Conservation (phyloP, 1,139 yeast species). For the Candida sp. region DNA sequence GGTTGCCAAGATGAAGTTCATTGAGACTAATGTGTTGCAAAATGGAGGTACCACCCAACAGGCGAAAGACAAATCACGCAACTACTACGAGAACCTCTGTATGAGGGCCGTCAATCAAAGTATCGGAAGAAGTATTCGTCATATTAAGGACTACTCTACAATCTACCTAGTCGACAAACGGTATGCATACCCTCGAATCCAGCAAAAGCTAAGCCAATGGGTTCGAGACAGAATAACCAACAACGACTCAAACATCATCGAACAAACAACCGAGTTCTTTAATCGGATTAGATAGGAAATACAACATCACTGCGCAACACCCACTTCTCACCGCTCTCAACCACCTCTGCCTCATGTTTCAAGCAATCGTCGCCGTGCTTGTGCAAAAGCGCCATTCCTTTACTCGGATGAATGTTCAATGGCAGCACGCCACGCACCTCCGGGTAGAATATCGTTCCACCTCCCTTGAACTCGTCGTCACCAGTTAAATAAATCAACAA, state of each 20-base stretch:
- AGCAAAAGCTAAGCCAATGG: constrained; percentile 78
- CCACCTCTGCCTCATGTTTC: constrained; percentile 62
- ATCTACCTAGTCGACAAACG: constrained; percentile 76
- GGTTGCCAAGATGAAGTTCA: constrained; percentile 69
- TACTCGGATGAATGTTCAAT: constrained; percentile 49
- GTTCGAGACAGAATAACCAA: constrained; percentile 50
- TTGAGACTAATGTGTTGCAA: constrained; percentile 49
- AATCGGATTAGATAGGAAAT: constrained; percentile 18
- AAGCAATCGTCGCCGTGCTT: constrained; percentile 73
- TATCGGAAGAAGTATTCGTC: constrained; percentile 92
- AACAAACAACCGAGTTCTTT: constrained; percentile 1
- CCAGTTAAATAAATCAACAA: constrained; percentile 63
- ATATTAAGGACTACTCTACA: constrained; percentile 77
- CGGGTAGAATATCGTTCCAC: constrained; percentile 63
- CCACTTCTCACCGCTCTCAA: constrained; percentile 63
- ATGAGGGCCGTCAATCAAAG: constrained; percentile 95
- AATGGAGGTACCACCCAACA: constrained; percentile 44
- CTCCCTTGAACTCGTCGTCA: constrained; percentile 59
- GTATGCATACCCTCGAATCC: constrained; percentile 53
- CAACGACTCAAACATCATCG: not conserved
- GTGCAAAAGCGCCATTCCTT: constrained; percentile 66
- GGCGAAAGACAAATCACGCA: constrained; percentile 53
- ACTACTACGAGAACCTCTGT: constrained; percentile 83
- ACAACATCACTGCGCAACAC: constrained; percentile 66
- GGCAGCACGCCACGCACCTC: constrained; percentile 24